Evolutionary conservation across 257 asterid species (phyloP).

Genomic region (Primulina tabacum): DNA sequence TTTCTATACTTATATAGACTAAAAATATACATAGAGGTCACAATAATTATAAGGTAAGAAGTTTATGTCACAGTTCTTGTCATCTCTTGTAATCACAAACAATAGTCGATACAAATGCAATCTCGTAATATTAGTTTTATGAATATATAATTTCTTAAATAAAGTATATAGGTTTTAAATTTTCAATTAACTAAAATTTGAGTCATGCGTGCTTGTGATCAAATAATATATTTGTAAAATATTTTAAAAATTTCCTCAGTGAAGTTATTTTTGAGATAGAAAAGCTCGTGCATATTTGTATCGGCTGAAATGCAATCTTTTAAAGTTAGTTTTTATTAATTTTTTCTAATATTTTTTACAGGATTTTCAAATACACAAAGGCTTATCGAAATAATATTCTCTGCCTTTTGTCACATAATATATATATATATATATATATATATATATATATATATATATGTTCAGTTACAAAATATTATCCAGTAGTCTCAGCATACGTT

Average conservation of each 20-base stretch:
- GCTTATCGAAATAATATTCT: not conserved
- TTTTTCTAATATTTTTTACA: too few relatives aligned
- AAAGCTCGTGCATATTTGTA: not conserved
- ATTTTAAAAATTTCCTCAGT: not conserved
- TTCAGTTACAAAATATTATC: constrained; percentile 25
- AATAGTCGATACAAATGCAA: too few relatives aligned
- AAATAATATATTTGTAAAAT: too few relatives aligned
- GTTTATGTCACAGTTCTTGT: constrained; percentile 44
- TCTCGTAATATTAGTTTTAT: not conserved
- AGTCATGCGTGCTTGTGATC: not conserved
- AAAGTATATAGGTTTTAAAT: not conserved
- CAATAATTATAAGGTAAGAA: constrained; percentile 39
- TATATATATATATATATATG: not conserved
- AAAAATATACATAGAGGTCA: constrained; percentile 18
- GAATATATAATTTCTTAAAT: not conserved
- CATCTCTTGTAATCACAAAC: constrained; percentile 15
- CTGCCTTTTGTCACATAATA: constrained; percentile 15
- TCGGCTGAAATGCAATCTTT: not conserved
- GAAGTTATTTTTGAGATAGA: not conserved
- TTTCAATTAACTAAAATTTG: not conserved
- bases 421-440: not conserved
- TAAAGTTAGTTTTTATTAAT: too few relatives aligned
- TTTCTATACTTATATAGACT: constrained; percentile 25
- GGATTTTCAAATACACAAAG: too few relatives aligned
- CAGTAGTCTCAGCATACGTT: constrained; percentile 6